Percentiles rank a stretch among this genome's conserved stretches.
Conservation (phyloP, 2,329 filamentous ascomycete species). For the Sporothrix sp. region DNA sequence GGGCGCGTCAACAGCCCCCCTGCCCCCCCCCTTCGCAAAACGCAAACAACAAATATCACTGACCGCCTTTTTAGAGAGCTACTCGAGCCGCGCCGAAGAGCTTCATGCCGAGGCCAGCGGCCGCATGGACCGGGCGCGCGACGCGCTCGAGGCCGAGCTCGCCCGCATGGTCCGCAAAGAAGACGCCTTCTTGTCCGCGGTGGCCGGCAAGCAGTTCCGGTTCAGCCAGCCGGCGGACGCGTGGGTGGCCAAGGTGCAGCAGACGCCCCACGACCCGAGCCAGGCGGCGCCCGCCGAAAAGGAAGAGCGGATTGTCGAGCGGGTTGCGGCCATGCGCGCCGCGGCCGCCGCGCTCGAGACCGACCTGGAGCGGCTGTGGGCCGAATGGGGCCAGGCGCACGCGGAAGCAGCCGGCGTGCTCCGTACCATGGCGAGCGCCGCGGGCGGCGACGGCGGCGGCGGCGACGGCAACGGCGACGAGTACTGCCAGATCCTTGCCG, state of each 20-base stretch:
- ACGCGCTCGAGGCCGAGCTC: constrained; percentile 11
- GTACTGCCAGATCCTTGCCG: constrained; percentile 5
- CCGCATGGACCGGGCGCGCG: constrained; percentile 7
- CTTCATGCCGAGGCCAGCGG: constrained; percentile 12
- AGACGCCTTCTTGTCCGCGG: not conserved
- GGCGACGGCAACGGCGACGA: not conserved
- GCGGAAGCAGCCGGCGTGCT: constrained; percentile 29
- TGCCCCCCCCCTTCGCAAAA: too few species aligned
- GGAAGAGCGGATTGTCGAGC: constrained; percentile 13
- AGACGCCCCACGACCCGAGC: constrained; percentile 6
- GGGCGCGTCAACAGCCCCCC: too few species aligned
- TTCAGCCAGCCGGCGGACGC: constrained; percentile 9
- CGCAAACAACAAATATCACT: not conserved
- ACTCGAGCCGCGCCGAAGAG: constrained; percentile 13
- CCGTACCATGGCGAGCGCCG: constrained; percentile 1
- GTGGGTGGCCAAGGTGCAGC: constrained; percentile 16
- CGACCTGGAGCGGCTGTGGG: constrained; percentile 17
- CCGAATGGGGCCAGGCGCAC: constrained; percentile 31
- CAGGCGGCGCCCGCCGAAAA: too few species aligned
- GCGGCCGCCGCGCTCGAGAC: constrained; percentile 11
- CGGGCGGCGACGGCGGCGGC: not conserved
- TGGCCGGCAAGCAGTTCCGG: constrained; percentile 1
- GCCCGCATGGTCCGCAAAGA: constrained; percentile 6
- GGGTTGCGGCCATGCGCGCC: constrained; percentile 10
- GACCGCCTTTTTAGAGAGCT: constrained; percentile 11